Evolutionary conservation across 768 basidiomycete genomes (phyloP), one percentile per base, ranked within the genome.

Genomic region (Leccinum subtestaceum): DNA sequence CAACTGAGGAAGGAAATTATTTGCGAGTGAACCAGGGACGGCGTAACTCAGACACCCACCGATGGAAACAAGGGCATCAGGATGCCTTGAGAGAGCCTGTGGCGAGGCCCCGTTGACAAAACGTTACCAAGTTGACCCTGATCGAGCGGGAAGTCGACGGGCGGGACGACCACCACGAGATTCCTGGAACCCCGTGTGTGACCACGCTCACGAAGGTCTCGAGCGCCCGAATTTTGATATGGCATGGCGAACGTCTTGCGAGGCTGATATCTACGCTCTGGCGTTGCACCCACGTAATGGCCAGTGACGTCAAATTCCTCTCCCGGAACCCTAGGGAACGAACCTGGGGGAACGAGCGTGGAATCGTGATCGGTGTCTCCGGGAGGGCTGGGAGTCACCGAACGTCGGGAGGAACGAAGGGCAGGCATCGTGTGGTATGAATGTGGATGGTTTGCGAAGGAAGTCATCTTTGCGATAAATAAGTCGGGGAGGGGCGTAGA

Each of bases 61-160:
- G 88, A 88, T 34, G 90, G 84, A 65, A 86, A 84, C 34, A 92
- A 76, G 9, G 89, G 88, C 84, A 92, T 86, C 21, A 91, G 71
- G 21, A 88, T 76, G 17, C 90, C 90, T 62, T 87, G 84, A 32
- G 84, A 77, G 48, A 89, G 71, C 23, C 89, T 81, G 55, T 84
- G 77, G 23, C 77, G 73, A 25, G 87, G 85, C 0, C 86, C 86
- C 19, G 76, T 77, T 10, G 83, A 80, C 21, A 87, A 67, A 0
- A 84, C 83, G 55, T 83, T 79, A 0, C 86, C 84, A 17, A 86
- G 76, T 15, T 78, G 80, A 1, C 84, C 81, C 67, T 84, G 84
- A 62, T 86, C 82, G 43, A 83, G 78, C 1, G 79, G 72, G 53
- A 91, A 76, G 31, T 82, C 77, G 12, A 76, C 56, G 27, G 90